These are phyloP conservation scores for Neoboletus subvelutipes DNA, from an alignment of 768 basidiomycete genomes.

Conservation along the genomic window DNA sequence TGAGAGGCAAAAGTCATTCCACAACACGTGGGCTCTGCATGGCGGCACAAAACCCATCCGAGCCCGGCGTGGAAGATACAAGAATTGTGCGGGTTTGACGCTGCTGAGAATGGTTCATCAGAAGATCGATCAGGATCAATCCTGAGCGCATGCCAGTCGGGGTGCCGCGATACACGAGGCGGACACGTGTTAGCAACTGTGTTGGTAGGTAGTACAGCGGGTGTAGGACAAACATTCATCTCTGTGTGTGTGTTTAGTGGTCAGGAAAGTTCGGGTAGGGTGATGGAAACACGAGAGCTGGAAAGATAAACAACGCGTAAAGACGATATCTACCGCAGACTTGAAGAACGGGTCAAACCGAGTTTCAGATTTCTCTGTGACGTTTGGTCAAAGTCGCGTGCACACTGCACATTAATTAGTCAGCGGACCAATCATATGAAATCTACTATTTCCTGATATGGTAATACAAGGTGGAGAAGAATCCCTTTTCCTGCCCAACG, in stretches of 20 bases:
- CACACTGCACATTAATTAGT: too few species aligned
- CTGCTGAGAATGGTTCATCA: constrained; percentile 10
- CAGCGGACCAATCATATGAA: constrained; percentile 33
- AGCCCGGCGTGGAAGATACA: constrained; percentile 19
- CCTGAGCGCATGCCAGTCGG: constrained; percentile 10
- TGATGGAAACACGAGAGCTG: too few species aligned
- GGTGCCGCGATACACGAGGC: constrained; percentile 21
- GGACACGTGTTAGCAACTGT: constrained; percentile 14
- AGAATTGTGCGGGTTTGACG: constrained; percentile 8
- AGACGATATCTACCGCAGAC: not conserved
- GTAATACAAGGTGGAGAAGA: not conserved
- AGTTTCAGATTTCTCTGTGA: not conserved
- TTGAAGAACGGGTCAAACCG: not conserved
- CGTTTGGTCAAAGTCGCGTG: constrained; percentile 17
- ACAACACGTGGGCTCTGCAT: constrained; percentile 29
- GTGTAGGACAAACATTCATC: not conserved
- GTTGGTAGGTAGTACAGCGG: not conserved
- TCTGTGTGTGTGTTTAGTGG: not conserved
- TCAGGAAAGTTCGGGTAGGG: not conserved
- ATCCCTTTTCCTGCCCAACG: constrained; percentile 11
- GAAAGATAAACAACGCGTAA: constrained; percentile 11
- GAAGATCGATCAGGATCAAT: constrained; percentile 20
- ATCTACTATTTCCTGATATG: constrained; percentile 19
- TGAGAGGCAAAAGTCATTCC: constrained; percentile 15
- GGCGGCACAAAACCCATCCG: constrained; percentile 7